These are phyloP conservation scores for Podospora pseudocomata DNA, from an alignment of 495 filamentous ascomycete genomes.

Conservation along the genomic window DNA sequence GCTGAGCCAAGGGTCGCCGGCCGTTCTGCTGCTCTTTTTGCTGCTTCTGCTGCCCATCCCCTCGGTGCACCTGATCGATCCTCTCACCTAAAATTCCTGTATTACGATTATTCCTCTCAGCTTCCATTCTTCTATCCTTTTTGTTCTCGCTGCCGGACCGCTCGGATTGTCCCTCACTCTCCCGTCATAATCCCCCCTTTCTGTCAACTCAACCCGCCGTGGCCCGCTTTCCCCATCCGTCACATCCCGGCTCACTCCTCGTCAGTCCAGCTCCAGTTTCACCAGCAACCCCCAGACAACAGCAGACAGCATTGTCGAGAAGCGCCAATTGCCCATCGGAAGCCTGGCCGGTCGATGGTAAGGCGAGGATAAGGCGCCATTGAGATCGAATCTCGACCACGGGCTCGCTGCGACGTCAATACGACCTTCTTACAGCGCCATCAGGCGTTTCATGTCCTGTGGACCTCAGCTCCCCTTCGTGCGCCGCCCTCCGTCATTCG, in stretches of 20 bases:
- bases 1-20: conserved; percentile 9
- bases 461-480: neutral
- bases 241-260: neutral
- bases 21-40: conserved; percentile 2
- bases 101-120: neutral
- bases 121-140: neutral
- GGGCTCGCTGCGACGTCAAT: neutral
- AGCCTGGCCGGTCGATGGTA: neutral
- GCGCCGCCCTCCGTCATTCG: neutral
- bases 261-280: neutral
- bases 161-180: neutral
- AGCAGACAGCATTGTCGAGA: neutral
- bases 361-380: neutral
- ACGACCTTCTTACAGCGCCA: neutral
- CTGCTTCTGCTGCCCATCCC: conserved; percentile 6
- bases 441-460: conserved; percentile 3
- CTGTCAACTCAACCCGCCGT: neutral
- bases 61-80: neutral
- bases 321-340: neutral
- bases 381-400: neutral
- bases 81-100: neutral
- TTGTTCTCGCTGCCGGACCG: neutral
- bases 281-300: neutral
- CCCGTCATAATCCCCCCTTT: neutral
- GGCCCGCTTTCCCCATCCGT: conserved; percentile 4